A percentile compares a stretch with the other conserved stretches of the same genome.
phyloP scores from a whole-genome alignment of 139 green algal species.

The Chlamydomonas urium region DNA sequence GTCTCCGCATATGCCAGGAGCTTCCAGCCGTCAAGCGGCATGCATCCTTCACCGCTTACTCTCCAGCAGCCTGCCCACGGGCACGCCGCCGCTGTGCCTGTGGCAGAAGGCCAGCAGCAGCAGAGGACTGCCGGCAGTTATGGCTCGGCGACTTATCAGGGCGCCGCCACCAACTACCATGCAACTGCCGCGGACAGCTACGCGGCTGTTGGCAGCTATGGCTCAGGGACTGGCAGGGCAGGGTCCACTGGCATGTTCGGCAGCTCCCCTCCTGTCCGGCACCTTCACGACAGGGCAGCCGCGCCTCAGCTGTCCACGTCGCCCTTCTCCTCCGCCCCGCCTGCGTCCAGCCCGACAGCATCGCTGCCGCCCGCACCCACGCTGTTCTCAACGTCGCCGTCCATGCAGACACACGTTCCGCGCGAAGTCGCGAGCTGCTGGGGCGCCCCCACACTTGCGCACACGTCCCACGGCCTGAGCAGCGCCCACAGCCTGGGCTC shows the following conservation, averaged over 20 bases:
- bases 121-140: no score
- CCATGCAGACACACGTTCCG: slow-evolving; percentile 15
- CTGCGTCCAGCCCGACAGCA: not conserved
- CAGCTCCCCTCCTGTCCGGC: not conserved
- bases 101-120: no score
- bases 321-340: not conserved
- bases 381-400: not conserved
- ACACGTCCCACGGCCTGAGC: not conserved
- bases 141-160: no score
- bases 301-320: no score
- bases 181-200: no score
- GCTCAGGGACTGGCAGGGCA: no score
- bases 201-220: no score
- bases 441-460: not conserved
- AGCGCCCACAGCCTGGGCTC: not conserved
- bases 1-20: not conserved
- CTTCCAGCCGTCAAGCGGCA: not conserved
- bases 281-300: no score
- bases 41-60: not conserved
- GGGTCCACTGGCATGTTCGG: not conserved
- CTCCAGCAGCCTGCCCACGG: not conserved
- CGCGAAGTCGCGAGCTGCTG: slow-evolving; percentile 21
- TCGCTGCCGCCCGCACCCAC: not conserved
- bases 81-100: not conserved
- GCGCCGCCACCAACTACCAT: no score